phyloP scores from a whole-genome alignment of 306 rosid species.

The Ormosia emarginata region DNA sequence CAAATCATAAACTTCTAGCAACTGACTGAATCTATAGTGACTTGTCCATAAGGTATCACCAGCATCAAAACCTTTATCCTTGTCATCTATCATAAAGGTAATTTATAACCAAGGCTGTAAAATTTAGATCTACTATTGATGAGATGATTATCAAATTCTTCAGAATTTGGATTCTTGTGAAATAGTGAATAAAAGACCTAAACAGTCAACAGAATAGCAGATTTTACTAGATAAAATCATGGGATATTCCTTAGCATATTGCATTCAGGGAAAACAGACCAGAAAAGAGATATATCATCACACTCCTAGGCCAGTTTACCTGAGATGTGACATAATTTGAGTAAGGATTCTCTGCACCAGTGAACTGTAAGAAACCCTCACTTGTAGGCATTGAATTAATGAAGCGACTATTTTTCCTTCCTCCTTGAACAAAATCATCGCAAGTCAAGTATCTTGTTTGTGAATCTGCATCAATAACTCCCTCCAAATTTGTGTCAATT shows the following conservation, averaged over 20 bases:
- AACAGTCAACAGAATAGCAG: not conserved
- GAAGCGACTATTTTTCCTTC: constrained; percentile 2
- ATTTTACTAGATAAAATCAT: not conserved
- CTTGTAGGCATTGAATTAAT: not conserved
- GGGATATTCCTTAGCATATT: not conserved
- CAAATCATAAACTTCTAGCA: not conserved
- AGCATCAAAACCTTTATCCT: not conserved
- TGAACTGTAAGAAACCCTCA: not conserved
- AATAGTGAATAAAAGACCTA: not conserved
- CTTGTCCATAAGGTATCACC: not conserved
- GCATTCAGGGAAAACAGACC: not conserved
- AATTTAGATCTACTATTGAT: not conserved
- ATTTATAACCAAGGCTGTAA: not conserved
- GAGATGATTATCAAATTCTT: not conserved
- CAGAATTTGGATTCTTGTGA: not conserved
- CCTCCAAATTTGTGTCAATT: not conserved
- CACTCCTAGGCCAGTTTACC: constrained; percentile 1
- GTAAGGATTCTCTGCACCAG: not conserved
- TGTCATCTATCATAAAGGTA: not conserved
- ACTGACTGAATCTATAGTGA: not conserved
- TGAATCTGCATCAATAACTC: not conserved
- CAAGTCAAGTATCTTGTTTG: not conserved
- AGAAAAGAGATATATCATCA: not conserved
- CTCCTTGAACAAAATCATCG: not conserved
- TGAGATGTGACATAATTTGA: not conserved